Conservation (phyloP, 2,329 filamentous ascomycete species). For the Aspergillus phoenicis region DNA sequence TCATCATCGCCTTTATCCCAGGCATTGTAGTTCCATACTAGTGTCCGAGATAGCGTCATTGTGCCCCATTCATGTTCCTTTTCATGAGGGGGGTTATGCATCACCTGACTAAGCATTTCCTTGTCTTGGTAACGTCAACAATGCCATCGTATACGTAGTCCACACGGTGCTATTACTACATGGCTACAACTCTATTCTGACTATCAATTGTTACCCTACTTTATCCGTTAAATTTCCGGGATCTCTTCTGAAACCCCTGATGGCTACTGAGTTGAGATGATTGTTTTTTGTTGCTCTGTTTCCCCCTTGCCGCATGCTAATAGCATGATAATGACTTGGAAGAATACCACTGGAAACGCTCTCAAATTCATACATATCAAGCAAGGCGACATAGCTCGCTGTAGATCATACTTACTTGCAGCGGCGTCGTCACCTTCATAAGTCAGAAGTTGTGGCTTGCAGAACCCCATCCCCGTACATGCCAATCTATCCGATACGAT, state of each 20-base stretch:
- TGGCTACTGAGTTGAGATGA: neutral
- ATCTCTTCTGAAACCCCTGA: neutral
- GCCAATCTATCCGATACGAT: neutral
- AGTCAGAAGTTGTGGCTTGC: neutral
- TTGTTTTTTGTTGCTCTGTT: neutral
- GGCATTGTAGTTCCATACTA: neutral
- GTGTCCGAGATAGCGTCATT: constrained; percentile 1
- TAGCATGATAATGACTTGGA: neutral
- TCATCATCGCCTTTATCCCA: neutral
- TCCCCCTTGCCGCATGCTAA: neutral
- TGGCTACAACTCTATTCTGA: neutral
- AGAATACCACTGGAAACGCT: neutral
- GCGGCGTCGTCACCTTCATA: neutral
- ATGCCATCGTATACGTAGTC: neutral
- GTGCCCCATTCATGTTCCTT: neutral
- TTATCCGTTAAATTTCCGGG: neutral
- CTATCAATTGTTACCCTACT: neutral
- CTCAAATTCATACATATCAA: neutral
- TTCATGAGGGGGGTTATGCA: neutral
- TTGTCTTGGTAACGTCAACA: neutral
- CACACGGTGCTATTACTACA: neutral
- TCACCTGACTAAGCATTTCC: neutral
- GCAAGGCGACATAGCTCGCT: neutral
- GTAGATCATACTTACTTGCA: neutral
- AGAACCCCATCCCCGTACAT: neutral